Conservation (phyloP, 371 early-diverging fungal species). For the Haplosporangium sp. region DNA sequence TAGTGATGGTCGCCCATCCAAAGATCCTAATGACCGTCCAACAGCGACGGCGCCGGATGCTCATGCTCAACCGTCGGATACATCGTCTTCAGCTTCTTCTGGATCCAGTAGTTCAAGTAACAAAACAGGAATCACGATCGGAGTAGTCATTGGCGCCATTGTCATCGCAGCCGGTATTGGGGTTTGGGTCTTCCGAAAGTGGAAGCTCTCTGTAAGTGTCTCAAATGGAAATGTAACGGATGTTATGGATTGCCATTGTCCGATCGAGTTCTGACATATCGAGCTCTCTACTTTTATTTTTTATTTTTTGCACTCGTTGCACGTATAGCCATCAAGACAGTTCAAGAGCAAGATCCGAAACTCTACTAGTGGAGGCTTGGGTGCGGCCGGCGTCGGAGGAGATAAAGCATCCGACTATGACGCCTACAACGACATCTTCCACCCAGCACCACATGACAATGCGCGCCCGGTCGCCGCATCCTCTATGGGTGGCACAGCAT, state of each 20-base stretch:
- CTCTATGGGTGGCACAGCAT: slow-evolving; percentile 3
- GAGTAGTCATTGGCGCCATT: slow-evolving; percentile 47
- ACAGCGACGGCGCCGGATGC: too few species aligned
- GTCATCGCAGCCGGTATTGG: slow-evolving; percentile 40
- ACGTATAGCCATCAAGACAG: slow-evolving; percentile 40
- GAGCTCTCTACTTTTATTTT: not conserved
- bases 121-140: slow-evolving; percentile 39
- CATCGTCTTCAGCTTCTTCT: too few species aligned
- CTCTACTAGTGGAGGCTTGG: slow-evolving; percentile 6
- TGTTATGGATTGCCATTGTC: not conserved
- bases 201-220: slow-evolving; percentile 53
- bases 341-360: slow-evolving; percentile 46
- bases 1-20: not conserved
- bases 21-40: not conserved
- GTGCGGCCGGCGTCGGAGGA: not conserved
- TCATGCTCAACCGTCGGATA: not conserved
- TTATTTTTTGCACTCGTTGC: not conserved
- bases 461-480: slow-evolving; percentile 10
- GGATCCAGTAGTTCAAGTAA: slow-evolving; percentile 26
- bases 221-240: too few species aligned
- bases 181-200: slow-evolving; percentile 55
- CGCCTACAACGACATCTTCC: slow-evolving; percentile 29
- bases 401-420: slow-evolving; percentile 11
- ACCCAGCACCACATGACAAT: slow-evolving; percentile 17
- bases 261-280: not conserved